These are phyloP conservation scores for Avicennia marina DNA, from an alignment of 257 asterid genomes.

Conservation along the genomic window DNA sequence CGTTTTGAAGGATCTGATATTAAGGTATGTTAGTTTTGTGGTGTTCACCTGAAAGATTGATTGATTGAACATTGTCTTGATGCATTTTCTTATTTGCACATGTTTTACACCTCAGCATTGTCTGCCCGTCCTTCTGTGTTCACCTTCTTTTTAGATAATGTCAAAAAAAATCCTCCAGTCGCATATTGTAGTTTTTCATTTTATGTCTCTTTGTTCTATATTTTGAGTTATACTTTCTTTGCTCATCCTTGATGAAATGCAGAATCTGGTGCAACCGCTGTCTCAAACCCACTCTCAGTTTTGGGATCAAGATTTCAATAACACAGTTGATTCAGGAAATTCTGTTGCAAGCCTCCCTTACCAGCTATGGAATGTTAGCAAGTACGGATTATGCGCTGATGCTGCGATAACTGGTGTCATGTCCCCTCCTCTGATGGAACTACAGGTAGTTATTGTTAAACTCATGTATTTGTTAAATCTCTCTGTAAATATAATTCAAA, in stretches of 20 bases:
- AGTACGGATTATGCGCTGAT: conserved; percentile 80
- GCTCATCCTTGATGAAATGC: conserved; percentile 20
- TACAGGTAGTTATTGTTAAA: conserved; percentile 47
- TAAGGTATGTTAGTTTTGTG: conserved; percentile 41
- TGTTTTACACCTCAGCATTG: no score
- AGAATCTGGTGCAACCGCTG: conserved; percentile 69
- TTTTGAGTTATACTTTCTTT: conserved; percentile 6
- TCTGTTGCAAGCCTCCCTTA: conserved; percentile 59
- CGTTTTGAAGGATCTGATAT: conserved; percentile 90
- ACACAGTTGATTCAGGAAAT: conserved; percentile 29
- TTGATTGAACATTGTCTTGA: background rate
- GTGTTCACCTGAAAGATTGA: background rate
- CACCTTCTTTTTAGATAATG: no score
- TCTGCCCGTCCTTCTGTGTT: no score
- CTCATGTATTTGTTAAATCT: conserved; percentile 9
- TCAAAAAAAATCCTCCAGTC: background rate
- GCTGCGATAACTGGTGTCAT: conserved; percentile 93
- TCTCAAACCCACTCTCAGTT: conserved; percentile 41
- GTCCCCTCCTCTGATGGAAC: conserved; percentile 97
- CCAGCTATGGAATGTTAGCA: conserved; percentile 87
- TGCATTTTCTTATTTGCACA: conserved; percentile 1
- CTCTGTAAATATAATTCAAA: conserved; percentile 1
- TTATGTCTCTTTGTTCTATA: background rate
- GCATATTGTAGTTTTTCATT: background rate
- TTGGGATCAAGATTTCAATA: conserved; percentile 47